Evolutionary conservation across 192 early-diverging fungal species (phyloP).

Genomic region (Dissophora globulifera): DNA sequence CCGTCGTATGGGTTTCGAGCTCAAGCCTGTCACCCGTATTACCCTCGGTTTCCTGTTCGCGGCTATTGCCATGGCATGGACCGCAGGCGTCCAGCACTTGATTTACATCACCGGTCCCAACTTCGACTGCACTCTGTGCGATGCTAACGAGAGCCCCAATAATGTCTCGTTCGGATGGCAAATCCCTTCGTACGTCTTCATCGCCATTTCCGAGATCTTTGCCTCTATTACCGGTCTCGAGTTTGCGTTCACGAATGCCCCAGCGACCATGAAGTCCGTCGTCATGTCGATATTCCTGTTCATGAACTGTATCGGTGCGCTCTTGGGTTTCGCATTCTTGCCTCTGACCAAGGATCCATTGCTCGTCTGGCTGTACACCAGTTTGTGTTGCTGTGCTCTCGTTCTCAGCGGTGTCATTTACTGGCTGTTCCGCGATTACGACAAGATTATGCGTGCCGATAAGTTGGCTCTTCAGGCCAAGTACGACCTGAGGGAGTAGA

Average conservation of each 20-base stretch:
- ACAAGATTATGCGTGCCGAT: slow-evolving; percentile 31
- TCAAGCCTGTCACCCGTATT: slow-evolving; percentile 74
- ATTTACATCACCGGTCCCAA: slow-evolving; percentile 69
- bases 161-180: slow-evolving; percentile 67
- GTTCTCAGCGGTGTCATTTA: slow-evolving; percentile 22
- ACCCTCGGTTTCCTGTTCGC: slow-evolving; percentile 72
- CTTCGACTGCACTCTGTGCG: slow-evolving; percentile 57
- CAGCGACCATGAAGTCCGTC: slow-evolving; percentile 72
- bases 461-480: slow-evolving; percentile 29
- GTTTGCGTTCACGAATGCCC: slow-evolving; percentile 75
- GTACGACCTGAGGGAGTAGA: slow-evolving; percentile 18
- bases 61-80: slow-evolving; percentile 66
- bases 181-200: slow-evolving; percentile 67
- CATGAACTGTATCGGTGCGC: slow-evolving; percentile 62
- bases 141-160: slow-evolving; percentile 55
- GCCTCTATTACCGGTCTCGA: slow-evolving; percentile 76
- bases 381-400: slow-evolving; percentile 52
- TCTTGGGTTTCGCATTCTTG: slow-evolving; percentile 68
- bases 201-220: slow-evolving; percentile 74
- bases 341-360: slow-evolving; percentile 68
- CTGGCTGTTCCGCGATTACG: slow-evolving; percentile 26
- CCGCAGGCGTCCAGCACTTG: slow-evolving; percentile 68
- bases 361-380: slow-evolving; percentile 69
- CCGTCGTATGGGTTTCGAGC: slow-evolving; percentile 57
- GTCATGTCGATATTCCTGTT: slow-evolving; percentile 78